Percentiles rank a stretch among this genome's conserved stretches.
Conservation (phyloP, 129 eudicot species). For the Saussurea involucrata region DNA sequence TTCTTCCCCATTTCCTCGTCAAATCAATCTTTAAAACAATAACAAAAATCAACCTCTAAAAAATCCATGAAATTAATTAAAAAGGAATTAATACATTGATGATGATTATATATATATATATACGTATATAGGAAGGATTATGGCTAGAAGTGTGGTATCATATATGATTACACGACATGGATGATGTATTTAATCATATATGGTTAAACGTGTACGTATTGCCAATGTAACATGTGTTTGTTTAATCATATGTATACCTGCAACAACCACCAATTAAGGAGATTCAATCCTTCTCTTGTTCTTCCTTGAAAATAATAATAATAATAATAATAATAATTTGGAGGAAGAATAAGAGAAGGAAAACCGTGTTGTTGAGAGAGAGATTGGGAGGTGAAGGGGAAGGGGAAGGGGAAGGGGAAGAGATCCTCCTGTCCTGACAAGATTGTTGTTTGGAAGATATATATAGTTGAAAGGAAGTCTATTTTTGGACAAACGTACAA, state of each 20-base stretch:
- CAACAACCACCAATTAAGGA: conserved; percentile 22
- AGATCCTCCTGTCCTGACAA: conserved; percentile 10
- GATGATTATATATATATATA: no score
- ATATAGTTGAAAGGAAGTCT: no score
- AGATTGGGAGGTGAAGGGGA: not conserved
- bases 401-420: not conserved
- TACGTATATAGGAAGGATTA: no score
- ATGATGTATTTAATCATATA: no score
- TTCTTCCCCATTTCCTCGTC: conserved; percentile 69
- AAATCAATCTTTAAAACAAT: conserved; percentile 34
- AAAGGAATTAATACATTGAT: no score
- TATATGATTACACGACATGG: no score
- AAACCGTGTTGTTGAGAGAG: conserved; percentile 19
- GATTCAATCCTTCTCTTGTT: conserved; percentile 24
- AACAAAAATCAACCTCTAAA: not conserved
- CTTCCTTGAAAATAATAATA: conserved; percentile 3
- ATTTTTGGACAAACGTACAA: not conserved
- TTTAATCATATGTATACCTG: no score
- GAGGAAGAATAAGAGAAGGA: conserved; percentile 19
- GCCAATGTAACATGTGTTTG: no score
- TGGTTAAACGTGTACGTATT: no score
- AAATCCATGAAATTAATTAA: not conserved
- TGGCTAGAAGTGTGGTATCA: no score
- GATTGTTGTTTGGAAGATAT: not conserved
- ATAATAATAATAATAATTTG: no score